These are phyloP conservation scores for Cladorrhinum sp. DNA, from an alignment of 2,329 filamentous ascomycete species.

Conservation along the genomic window DNA sequence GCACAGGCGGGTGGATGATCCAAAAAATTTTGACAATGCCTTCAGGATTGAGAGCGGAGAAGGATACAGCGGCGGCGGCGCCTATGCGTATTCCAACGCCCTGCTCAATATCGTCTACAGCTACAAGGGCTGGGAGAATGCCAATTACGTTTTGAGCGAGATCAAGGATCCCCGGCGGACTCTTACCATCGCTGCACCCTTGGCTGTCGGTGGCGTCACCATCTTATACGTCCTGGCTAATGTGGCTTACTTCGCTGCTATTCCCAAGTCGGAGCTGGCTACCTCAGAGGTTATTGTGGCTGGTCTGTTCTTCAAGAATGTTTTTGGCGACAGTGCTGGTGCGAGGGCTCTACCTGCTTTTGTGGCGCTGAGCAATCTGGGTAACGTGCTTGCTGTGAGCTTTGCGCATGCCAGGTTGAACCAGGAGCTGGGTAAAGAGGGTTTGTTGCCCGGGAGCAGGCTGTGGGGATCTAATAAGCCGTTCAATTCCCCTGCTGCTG, in stretches of 20 bases:
- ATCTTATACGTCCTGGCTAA: conserved; percentile 63
- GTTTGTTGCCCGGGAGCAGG: conserved; percentile 60
- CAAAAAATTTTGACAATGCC: conserved; percentile 56
- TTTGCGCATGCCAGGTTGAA: conserved; percentile 58
- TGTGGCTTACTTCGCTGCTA: conserved; percentile 63
- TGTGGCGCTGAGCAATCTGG: conserved; percentile 59
- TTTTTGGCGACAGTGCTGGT: conserved; percentile 54
- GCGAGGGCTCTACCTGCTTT: conserved; percentile 41
- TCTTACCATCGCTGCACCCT: conserved; percentile 55
- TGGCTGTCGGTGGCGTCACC: conserved; percentile 57
- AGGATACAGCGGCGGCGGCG: conserved; percentile 47
- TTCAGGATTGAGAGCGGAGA: conserved; percentile 45
- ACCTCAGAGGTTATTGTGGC: conserved; percentile 59
- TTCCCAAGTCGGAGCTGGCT: conserved; percentile 56
- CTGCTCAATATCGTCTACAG: conserved; percentile 58
- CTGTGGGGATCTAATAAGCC: conserved; percentile 69
- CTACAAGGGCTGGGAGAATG: conserved; percentile 63
- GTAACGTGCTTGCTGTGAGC: conserved; percentile 60
- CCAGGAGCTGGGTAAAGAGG: conserved; percentile 67
- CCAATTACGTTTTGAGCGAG: conserved; percentile 60
- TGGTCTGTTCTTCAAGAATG: conserved; percentile 58
- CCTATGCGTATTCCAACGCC: conserved; percentile 55
- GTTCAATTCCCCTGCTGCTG: conserved; percentile 60
- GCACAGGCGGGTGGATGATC: conserved; percentile 45
- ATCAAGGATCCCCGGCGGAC: conserved; percentile 27